phyloP scores from a whole-genome alignment of 2,329 filamentous ascomycete genomes.

The Elsinoe batatas region DNA sequence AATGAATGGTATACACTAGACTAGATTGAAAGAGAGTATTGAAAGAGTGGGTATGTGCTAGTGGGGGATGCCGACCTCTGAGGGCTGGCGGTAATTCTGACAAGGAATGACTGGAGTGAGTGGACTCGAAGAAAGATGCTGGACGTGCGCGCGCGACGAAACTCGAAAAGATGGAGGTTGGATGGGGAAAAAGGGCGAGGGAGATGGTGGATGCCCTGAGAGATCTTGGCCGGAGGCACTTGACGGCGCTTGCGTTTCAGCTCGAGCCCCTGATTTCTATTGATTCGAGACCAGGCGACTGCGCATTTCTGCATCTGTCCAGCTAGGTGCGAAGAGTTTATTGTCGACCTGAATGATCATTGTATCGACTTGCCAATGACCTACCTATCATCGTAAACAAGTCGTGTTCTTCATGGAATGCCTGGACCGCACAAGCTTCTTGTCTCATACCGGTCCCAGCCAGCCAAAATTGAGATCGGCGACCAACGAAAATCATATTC shows the following conservation, averaged over 20 bases:
- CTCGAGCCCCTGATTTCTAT: conserved; percentile 2
- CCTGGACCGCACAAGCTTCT: background rate
- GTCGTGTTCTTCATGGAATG: background rate
- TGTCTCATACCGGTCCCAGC: conserved; percentile 1
- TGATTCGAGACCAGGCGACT: conserved; percentile 1
- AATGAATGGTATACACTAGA: background rate
- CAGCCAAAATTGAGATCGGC: conserved; percentile 3
- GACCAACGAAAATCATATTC: background rate
- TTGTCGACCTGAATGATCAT: background rate
- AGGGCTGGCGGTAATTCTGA: conserved; percentile 5
- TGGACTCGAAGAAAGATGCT: conserved; percentile 3
- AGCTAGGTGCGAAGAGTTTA: background rate
- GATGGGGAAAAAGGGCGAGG: conserved; percentile 7
- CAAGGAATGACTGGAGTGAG: conserved; percentile 13
- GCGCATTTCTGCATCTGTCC: background rate
- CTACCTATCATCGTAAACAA: background rate
- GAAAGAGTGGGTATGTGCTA: background rate
- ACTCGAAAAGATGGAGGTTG: conserved; percentile 1
- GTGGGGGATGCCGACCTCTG: conserved; percentile 11
- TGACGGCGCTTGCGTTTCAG: conserved; percentile 9
- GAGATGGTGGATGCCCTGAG: conserved; percentile 3
- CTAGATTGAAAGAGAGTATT: background rate
- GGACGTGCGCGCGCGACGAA: conserved; percentile 12
- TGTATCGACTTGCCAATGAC: background rate
- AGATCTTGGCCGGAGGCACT: background rate